A percentile compares a stretch with the other conserved stretches of the same genome.
These are phyloP conservation scores for Bretschneidera sinensis DNA, from an alignment of 345 rosid genomes.

Conservation along the genomic window DNA sequence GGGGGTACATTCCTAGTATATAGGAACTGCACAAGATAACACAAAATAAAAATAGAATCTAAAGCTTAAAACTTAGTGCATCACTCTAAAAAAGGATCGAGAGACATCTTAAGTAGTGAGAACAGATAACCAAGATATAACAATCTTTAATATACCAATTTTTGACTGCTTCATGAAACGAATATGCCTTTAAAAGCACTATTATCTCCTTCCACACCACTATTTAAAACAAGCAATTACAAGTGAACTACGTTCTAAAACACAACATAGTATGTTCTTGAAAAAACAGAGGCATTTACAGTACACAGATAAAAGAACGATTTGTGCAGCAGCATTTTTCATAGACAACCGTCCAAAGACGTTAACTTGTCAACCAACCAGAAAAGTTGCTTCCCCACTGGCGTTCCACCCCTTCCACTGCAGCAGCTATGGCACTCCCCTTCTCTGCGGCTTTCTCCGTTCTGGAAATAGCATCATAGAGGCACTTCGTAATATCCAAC, in stretches of 20 bases:
- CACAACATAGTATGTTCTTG: background rate
- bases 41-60: too few relatives aligned
- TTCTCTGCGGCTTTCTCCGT: constrained; percentile 99
- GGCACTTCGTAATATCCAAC: constrained; percentile 92
- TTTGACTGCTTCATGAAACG: too few relatives aligned
- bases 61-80: too few relatives aligned
- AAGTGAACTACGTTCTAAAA: background rate
- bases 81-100: too few relatives aligned
- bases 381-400: constrained; percentile 78
- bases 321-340: background rate
- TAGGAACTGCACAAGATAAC: too few relatives aligned
- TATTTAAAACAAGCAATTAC: too few relatives aligned
- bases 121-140: too few relatives aligned
- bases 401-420: constrained; percentile 98
- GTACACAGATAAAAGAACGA: background rate
- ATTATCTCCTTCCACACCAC: too few relatives aligned
- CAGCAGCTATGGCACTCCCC: constrained; percentile 95
- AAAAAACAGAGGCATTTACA: background rate
- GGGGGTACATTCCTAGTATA: too few relatives aligned
- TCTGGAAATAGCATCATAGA: constrained; percentile 92
- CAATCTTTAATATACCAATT: too few relatives aligned
- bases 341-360: background rate
- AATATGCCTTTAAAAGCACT: too few relatives aligned
- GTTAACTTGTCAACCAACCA: constrained; percentile 33
- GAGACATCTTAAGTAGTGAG: too few relatives aligned